A percentile compares a stretch with the other conserved stretches of the same genome.
Conservation (phyloP, 129 eudicot species). For the Chrysanthemum seticuspe region DNA sequence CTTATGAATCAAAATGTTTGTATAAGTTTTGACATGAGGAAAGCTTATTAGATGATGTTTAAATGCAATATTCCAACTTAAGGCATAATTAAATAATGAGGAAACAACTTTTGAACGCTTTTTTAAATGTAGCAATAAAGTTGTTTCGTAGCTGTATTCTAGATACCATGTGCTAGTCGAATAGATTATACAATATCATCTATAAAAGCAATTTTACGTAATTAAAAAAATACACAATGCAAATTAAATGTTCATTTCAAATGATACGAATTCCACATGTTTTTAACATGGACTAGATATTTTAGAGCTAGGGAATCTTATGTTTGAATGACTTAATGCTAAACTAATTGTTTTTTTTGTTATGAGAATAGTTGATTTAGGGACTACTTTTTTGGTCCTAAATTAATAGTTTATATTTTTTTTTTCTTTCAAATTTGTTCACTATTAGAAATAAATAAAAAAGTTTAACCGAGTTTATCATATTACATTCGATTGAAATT, state of each 20-base stretch:
- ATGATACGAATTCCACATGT: conserved; percentile 11
- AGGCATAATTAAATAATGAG: no score
- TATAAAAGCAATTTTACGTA: neutral
- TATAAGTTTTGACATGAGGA: neutral
- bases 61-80: no score
- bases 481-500: no score
- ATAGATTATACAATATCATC: neutral
- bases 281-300: neutral
- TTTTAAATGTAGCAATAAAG: neutral
- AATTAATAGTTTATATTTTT: no score
- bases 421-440: no score
- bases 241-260: neutral
- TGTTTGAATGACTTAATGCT: neutral
- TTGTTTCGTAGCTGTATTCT: conserved; percentile 11
- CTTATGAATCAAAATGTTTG: neutral
- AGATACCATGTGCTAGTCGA: conserved; percentile 20
- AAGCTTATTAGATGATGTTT: no score
- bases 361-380: no score
- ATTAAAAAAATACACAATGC: neutral
- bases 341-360: neutral
- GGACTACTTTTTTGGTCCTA: no score
- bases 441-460: no score
- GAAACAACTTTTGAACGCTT: neutral
- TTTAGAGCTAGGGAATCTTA: neutral
- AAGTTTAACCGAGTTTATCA: no score